These are phyloP conservation scores for Coemansia sp. DNA, from an alignment of 192 early-diverging fungal species.

Conservation along the genomic window DNA sequence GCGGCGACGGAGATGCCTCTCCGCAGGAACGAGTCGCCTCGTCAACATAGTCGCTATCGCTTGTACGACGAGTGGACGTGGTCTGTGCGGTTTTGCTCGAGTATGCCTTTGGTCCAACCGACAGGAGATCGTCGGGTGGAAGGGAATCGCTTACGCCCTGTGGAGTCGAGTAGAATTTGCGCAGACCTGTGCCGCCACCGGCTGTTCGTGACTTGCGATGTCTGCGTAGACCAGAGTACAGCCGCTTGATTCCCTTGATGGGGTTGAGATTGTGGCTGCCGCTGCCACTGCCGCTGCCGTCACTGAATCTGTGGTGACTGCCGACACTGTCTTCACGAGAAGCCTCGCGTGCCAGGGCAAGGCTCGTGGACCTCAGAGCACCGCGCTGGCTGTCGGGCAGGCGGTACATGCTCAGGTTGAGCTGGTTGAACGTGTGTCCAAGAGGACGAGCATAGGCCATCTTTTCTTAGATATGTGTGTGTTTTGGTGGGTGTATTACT, in stretches of 20 bases:
- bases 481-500: no score
- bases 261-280: constrained; percentile 39
- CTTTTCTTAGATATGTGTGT: not conserved
- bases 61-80: constrained; percentile 7
- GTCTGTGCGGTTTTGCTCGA: constrained; percentile 18
- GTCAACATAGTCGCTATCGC: constrained; percentile 21
- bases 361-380: constrained; percentile 35
- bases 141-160: constrained; percentile 6
- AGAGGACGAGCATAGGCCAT: constrained; percentile 48
- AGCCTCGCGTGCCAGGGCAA: constrained; percentile 45
- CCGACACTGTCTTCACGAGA: constrained; percentile 23
- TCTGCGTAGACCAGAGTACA: constrained; percentile 42
- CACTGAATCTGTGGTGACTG: no score
- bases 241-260: constrained; percentile 46
- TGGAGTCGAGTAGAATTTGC: constrained; percentile 48
- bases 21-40: not conserved
- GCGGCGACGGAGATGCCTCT: constrained; percentile 6
- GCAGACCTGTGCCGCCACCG: constrained; percentile 21
- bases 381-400: constrained; percentile 50
- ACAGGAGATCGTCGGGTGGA: not conserved
- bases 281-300: constrained; percentile 11
- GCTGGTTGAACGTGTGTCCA: constrained; percentile 52
- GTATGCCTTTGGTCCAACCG: not conserved
- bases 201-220: constrained; percentile 17
- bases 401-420: constrained; percentile 51